Base-by-base conservation (phyloP, 306 rosid species). In the Prunus armeniaca region DNA sequence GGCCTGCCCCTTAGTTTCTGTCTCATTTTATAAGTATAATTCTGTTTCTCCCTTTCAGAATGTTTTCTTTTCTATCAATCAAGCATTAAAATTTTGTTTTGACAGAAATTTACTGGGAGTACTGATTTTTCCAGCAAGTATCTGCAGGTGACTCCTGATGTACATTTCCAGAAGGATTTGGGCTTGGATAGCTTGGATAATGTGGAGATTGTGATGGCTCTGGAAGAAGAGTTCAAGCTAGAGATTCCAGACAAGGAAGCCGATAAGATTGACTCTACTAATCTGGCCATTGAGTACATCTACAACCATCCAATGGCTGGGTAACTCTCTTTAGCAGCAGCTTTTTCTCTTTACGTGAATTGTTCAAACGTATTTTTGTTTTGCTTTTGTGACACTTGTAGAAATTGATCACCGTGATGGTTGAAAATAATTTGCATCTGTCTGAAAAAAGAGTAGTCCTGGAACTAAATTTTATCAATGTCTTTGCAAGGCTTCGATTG, bases 191-290 rank as follows among this genome's bases (percentile, higher is more conserved):
- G 98, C 93, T 87, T 92, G 91, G 98, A 95, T 82, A 95, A 69
- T 15, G 98, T 95, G 90, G 98, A 95, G 86, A 90, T 92, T 75
- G 97, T 95, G 52, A 92, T 95, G 93, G 98, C 97, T 47, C 81
- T 95, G 49, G 98, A 95, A 83, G 98, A 95, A 76, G 98, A 92
- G 86, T 95, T 95, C 95, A 92, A 95, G 88, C 89, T 92, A 69
- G 96, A 95, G 89, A 95, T 92, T 68, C 98, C 98, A 6, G 97
- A 95, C 85, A 77, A 81, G 86, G 98, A 95, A 84, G 98, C 98
- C 22, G 97, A 84, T 81, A 92, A 87, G 82, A 90, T 95, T 17
- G 96, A 95, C 77, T 92, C 98, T 9, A 72, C 82, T 47, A 57
- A 84, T 72, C 95, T 92, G 76, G 97, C 98, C 63, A 90, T 95